These are phyloP conservation scores for Podila horticola DNA, from an alignment of 192 early-diverging fungal species.

Conservation along the genomic window DNA sequence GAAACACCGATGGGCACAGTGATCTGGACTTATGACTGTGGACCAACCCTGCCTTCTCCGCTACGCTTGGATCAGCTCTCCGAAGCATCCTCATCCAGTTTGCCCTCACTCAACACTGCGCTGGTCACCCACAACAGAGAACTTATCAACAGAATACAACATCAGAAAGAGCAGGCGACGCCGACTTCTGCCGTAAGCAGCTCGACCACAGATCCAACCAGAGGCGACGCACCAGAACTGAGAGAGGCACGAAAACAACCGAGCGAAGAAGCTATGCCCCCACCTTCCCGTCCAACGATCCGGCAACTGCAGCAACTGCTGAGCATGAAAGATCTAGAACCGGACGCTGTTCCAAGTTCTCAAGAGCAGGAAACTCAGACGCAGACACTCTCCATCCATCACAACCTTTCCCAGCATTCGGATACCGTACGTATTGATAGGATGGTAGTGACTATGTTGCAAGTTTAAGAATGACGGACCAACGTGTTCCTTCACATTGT, in stretches of 20 bases:
- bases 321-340: background rate
- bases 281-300: background rate
- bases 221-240: background rate
- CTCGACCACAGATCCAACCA: background rate
- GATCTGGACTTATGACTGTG: conserved; percentile 44
- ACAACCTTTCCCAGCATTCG: background rate
- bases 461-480: background rate
- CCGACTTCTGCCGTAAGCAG: background rate
- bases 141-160: background rate
- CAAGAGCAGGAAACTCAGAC: background rate
- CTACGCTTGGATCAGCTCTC: background rate
- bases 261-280: background rate
- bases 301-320: background rate
- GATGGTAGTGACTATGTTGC: background rate
- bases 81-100: background rate
- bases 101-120: conserved; percentile 9
- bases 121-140: background rate
- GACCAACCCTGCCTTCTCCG: conserved; percentile 21
- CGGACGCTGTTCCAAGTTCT: background rate
- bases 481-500: background rate
- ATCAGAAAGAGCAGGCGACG: background rate
- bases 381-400: background rate
- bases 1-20: conserved; percentile 32
- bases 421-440: background rate
- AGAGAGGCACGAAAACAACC: background rate